Evolutionary conservation across 176 grass and related monocot species (phyloP).

Genomic region (Poa pratensis): DNA sequence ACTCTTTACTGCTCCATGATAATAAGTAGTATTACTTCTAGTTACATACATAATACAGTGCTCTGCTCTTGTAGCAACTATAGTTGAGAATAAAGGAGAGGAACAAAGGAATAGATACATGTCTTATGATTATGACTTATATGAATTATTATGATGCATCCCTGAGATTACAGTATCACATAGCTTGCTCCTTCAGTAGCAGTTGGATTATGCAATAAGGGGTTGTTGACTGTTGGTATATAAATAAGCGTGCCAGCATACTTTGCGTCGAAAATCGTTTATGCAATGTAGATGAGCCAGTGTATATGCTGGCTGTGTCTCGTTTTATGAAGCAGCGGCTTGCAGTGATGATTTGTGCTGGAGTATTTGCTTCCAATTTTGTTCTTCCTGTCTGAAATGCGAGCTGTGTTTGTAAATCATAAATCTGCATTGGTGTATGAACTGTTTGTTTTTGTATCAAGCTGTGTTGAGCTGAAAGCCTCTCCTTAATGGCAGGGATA

Average conservation of each 20-base stretch:
- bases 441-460: slow-evolving; percentile 21
- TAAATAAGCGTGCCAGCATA: slow-evolving; percentile 14
- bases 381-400: not conserved
- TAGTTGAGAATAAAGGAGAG: slow-evolving; percentile 37
- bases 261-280: not conserved
- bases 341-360: not conserved
- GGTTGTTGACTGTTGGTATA: slow-evolving; percentile 30
- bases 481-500: not conserved
- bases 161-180: not conserved
- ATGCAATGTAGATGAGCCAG: not conserved
- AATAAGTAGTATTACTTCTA: slow-evolving; percentile 12
- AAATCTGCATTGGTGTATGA: not conserved
- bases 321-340: not conserved
- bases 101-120: slow-evolving; percentile 46
- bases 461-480: not conserved
- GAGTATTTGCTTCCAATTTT: not conserved
- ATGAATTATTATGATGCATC: not conserved
- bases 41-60: slow-evolving; percentile 36
- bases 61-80: slow-evolving; percentile 40
- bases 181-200: not conserved
- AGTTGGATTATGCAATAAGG: slow-evolving; percentile 40
- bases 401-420: not conserved
- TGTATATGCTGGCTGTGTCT: not conserved
- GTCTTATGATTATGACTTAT: slow-evolving; percentile 21
- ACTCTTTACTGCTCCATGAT: slow-evolving; percentile 18